phyloP scores from a whole-genome alignment of 1,284 basidiomycete species.

The Heliocybe sulcata region DNA sequence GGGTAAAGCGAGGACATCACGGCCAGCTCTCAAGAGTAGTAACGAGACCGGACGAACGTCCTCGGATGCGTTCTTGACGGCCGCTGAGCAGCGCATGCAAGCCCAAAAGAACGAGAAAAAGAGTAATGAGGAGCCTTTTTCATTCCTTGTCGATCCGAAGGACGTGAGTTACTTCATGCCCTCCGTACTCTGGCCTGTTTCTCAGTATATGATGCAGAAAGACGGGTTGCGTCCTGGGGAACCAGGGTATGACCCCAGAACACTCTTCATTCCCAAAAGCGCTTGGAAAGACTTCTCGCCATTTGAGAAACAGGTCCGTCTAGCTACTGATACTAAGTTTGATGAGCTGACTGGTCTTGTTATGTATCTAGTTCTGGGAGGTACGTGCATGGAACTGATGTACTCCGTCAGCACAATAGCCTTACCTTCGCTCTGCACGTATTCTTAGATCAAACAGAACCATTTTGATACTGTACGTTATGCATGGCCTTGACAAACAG shows the following conservation, averaged over 20 bases:
- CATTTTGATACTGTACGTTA: conserved; percentile 77
- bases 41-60: conserved; percentile 21
- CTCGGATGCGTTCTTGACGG: conserved; percentile 60
- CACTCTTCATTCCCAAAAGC: conserved; percentile 74
- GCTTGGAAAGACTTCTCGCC: conserved; percentile 88
- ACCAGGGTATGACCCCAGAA: conserved; percentile 90
- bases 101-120: conserved; percentile 81
- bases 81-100: conserved; percentile 76
- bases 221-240: conserved; percentile 77
- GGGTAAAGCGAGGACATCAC: conserved; percentile 18
- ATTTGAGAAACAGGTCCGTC: conserved; percentile 82
- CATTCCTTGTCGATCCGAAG: conserved; percentile 71
- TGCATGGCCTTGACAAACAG: neutral
- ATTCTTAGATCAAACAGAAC: conserved; percentile 78
- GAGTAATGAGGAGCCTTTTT: conserved; percentile 73
- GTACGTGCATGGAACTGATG: neutral
- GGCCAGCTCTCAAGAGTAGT: conserved; percentile 18
- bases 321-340: conserved; percentile 10
- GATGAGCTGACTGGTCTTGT: neutral
- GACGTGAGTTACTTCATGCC: conserved; percentile 46
- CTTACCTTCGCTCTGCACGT: neutral
- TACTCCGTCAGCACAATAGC: neutral
- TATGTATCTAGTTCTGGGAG: conserved; percentile 75
- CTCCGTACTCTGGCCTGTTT: neutral
- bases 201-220: conserved; percentile 42